Conservation (phyloP, 106 monocot genomes). For the Triglochin maritima region DNA sequence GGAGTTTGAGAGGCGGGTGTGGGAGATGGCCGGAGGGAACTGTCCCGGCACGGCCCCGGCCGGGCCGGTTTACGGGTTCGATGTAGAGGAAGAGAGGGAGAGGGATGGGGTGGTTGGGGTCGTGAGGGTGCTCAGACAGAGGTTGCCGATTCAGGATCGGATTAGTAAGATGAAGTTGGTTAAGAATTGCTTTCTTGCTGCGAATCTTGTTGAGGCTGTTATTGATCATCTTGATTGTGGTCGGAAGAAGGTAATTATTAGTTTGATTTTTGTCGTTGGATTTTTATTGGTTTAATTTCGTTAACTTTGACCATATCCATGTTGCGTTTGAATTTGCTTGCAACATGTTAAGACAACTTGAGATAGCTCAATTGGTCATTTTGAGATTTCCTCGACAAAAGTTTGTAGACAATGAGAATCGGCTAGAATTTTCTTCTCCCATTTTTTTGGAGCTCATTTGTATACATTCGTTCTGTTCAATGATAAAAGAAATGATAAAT, state of each 20-base stretch:
- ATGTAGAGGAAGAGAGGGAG: constrained; percentile 21
- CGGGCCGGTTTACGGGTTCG: constrained; percentile 64
- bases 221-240: constrained; percentile 70
- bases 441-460: too few relatives aligned
- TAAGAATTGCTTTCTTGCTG: constrained; percentile 81
- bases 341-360: too few relatives aligned
- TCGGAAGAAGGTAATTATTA: constrained; percentile 43
- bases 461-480: too few relatives aligned
- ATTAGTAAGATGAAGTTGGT: constrained; percentile 67
- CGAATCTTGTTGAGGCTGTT: constrained; percentile 67
- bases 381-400: too few relatives aligned
- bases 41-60: constrained; percentile 61
- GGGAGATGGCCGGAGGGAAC: constrained; percentile 38
- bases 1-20: constrained; percentile 57
- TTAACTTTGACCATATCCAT: too few relatives aligned
- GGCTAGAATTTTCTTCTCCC: too few relatives aligned
- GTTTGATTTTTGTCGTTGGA: not conserved
- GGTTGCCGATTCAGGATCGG: constrained; percentile 72
- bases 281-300: too few relatives aligned
- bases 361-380: too few relatives aligned
- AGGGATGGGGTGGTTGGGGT: constrained; percentile 36
- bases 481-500: too few relatives aligned
- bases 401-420: too few relatives aligned
- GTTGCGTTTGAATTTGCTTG: too few relatives aligned
- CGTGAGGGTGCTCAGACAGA: constrained; percentile 40